phyloP scores from a whole-genome alignment of 176 grass and related monocot genomes.

The Zea luxurians region DNA sequence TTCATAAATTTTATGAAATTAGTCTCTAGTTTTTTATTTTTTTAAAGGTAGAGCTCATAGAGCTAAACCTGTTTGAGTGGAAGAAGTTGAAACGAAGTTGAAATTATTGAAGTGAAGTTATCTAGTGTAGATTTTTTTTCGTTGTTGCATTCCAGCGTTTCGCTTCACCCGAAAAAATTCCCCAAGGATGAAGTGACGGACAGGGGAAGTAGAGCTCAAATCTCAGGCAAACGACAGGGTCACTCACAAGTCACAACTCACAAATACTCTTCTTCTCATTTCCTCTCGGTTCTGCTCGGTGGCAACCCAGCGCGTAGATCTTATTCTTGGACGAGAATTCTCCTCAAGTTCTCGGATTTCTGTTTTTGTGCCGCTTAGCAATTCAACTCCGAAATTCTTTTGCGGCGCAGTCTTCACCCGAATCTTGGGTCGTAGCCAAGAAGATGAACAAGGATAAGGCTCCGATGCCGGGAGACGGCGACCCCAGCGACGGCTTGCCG shows the following conservation, averaged over 20 bases:
- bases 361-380: constrained; percentile 34
- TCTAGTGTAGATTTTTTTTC: neutral
- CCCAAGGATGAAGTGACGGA: constrained; percentile 4
- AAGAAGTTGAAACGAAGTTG: too few species aligned
- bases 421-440: constrained; percentile 28
- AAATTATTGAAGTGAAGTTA: too few species aligned
- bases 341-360: neutral
- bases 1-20: too few species aligned
- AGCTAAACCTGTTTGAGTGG: too few species aligned
- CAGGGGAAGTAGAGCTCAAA: neutral
- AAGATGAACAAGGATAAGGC: constrained; percentile 72
- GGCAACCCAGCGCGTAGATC: constrained; percentile 33
- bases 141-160: neutral
- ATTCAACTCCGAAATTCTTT: constrained; percentile 25
- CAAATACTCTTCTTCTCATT: neutral
- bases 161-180: constrained; percentile 25
- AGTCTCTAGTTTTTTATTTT: too few species aligned
- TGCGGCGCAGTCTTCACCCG: constrained; percentile 12
- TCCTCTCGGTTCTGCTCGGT: constrained; percentile 4
- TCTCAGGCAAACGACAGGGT: constrained; percentile 21
- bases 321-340: constrained; percentile 25
- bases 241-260: neutral
- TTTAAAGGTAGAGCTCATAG: too few species aligned
- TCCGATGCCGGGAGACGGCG: constrained; percentile 47
- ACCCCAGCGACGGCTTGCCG: constrained; percentile 41